Percentiles rank a stretch among this genome's conserved stretches.
phyloP scores from a whole-genome alignment of 169 alveolate species.

The Plasmodium gonderi region DNA sequence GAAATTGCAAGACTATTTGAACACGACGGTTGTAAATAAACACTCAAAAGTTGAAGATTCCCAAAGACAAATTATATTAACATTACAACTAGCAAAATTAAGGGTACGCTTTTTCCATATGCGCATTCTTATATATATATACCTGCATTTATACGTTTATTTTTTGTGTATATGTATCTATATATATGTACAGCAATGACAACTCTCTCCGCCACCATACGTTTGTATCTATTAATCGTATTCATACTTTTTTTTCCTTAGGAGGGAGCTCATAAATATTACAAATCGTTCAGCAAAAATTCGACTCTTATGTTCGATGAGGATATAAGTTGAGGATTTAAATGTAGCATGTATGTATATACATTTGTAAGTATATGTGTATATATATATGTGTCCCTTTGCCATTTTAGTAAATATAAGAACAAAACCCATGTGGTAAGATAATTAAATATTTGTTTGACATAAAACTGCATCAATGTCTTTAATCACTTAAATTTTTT shows the following conservation, averaged over 20 bases:
- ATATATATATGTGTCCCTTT: slow-evolving; percentile 5
- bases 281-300: slow-evolving; percentile 68
- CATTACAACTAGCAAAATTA: slow-evolving; percentile 68
- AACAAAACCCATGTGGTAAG: not conserved
- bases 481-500: not conserved
- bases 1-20: slow-evolving; percentile 73
- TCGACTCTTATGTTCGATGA: slow-evolving; percentile 52
- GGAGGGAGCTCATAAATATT: slow-evolving; percentile 73
- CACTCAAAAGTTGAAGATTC: slow-evolving; percentile 65
- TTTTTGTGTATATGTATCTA: not conserved
- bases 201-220: not conserved
- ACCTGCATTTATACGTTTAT: not conserved
- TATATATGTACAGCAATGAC: not conserved
- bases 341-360: not conserved
- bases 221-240: not conserved
- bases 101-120: slow-evolving; percentile 34
- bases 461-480: slow-evolving; percentile 23
- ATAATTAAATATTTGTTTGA: not conserved
- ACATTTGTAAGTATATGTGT: not conserved
- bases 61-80: slow-evolving; percentile 66
- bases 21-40: slow-evolving; percentile 69
- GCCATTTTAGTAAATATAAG: not conserved
- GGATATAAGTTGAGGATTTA: slow-evolving; percentile 22
- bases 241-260: slow-evolving; percentile 2
- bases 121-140: not conserved